Base-by-base conservation (phyloP, 176 grass and related monocot genomes). In the Avena eriantha region DNA sequence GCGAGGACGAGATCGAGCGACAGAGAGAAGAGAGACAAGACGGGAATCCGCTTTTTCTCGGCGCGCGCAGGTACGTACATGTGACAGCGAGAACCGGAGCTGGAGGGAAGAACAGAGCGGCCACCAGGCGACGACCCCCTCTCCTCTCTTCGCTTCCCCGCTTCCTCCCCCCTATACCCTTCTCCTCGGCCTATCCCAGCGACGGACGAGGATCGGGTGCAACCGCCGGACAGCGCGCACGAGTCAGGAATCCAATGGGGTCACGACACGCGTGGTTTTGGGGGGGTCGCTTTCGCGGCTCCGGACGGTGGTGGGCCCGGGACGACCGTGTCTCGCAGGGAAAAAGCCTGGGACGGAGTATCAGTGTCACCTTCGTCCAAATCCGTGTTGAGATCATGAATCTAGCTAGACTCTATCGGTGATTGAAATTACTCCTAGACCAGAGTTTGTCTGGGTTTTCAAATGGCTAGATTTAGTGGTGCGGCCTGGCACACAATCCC, bases 21-120 rank as follows among this genome's bases (percentile, higher is more conserved):
- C 23, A 7, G 69, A 21, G 18, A 48, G 46, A 43, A 43, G 50
- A 60, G n/a, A 31, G 63, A 19, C 17, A 19, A 19, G 53, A 24
- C 14, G 24, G 49, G 73, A 54, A 76, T 76, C 73, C 22, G 45
- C 9, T 15, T 24, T 72, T 7, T 18, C 10, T 47, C 41, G 10
- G 69, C 69, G 69, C 69, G 43, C 24, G 9, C 0, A n/a, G 1
- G 80, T 58, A 79, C 75, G 64, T 74, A 86, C 83, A 90, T 90
- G 83, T 90, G 88, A 86, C 78, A 3, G 41, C 83, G 83, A 77
- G 83, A 69, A 57, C 69, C 87, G 69, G 77, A 67, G 80, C 45
- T 55, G 66, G 49, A 48, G 68, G 34, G 59, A 57, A 33, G 45
- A 49, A 59, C 53, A 60, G 55, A 65, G 74, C 73, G 63, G 86